Base-by-base conservation (phyloP, 2,329 filamentous ascomycete species). In the Fusarium buxicola region DNA sequence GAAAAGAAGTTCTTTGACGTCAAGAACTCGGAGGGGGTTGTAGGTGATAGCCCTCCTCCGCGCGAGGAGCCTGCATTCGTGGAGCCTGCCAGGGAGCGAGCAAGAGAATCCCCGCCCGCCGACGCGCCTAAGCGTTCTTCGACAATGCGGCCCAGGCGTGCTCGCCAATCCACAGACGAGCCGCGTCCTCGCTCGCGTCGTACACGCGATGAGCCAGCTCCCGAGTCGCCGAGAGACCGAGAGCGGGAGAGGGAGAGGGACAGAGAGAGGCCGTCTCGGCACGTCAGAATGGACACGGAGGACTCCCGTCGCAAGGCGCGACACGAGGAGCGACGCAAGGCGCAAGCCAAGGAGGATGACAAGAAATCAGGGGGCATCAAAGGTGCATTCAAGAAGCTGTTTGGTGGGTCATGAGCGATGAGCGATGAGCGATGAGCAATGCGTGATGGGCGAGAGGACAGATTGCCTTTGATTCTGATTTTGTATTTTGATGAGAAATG, bases 1-100 rank as follows among this genome's bases (percentile, higher is more conserved):
- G 73, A 73, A 52, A 81, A 77, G 73, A 78, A 71, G 47, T 80
- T 80, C 67, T 81, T 82, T 54, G 74, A 77, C 32, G 64, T 79
- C 38, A 80, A 74, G 53, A 73, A 77, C 27, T 72, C 69, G 9
- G 70, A 80, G 57, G 78, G 78, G 16, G 58, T 74, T 27, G 63
- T 75, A 46, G 57, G 70, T 28, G 57, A 45, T 38, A 66, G 68
- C 16, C 63, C 72, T 4, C 72, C 72, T 18, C 58, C 66, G 10
- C 56, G 65, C 32, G 63, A 69, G 16, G 72, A 72, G 40, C 56
- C 68, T 32, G 49, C 51, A 27, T 47, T 60, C 15, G 44, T 36
- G 18, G 68, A 65, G 51, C 57, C 58, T 31, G 38, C 55, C 25
- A 72, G 65, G 54, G 68, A 68, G 39, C 62, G 60, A 25, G 43